Evolutionary conservation across 1,284 basidiomycete genomes (phyloP).

Genomic region (Lentinula novae-zelandiae): DNA sequence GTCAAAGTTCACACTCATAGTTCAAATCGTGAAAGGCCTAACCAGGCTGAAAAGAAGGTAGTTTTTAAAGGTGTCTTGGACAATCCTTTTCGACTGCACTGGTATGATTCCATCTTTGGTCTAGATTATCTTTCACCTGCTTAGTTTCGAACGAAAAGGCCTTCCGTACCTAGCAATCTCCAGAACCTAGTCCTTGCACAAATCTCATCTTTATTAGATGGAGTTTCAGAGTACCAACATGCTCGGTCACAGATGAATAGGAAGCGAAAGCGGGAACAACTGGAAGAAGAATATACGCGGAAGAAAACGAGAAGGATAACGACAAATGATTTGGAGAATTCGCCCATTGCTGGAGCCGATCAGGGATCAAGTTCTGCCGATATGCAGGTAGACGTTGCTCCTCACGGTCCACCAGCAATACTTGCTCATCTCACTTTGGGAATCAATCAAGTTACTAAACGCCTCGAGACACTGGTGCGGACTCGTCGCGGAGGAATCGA

Average conservation of each 20-base stretch:
- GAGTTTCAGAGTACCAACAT: slow-evolving; percentile 42
- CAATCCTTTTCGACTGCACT: slow-evolving; percentile 68
- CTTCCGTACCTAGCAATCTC: slow-evolving; percentile 54
- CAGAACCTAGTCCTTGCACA: slow-evolving; percentile 58
- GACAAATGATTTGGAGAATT: background rate
- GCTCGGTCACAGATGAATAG: slow-evolving; percentile 27
- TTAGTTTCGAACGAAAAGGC: slow-evolving; percentile 42
- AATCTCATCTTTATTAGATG: slow-evolving; percentile 45
- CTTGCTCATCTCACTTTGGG: slow-evolving; percentile 61
- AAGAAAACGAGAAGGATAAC: slow-evolving; percentile 12
- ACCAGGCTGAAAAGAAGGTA: slow-evolving; percentile 42
- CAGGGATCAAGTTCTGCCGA: background rate
- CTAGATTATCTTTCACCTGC: background rate
- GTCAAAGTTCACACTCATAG: slow-evolving; percentile 48
- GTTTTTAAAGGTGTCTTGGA: slow-evolving; percentile 69
- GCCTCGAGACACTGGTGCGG: slow-evolving; percentile 60
- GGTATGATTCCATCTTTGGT: slow-evolving; percentile 37
- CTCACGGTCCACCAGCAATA: slow-evolving; percentile 33
- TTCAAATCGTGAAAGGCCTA: slow-evolving; percentile 58
- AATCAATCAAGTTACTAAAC: slow-evolving; percentile 79
- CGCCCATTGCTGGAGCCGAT: background rate
- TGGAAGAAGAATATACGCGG: slow-evolving; percentile 19
- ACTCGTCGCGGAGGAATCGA: slow-evolving; percentile 23
- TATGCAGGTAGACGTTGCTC: slow-evolving; percentile 2
- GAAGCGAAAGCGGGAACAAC: slow-evolving; percentile 33